Conservation (phyloP, 2,329 filamentous ascomycete species). For the Penicillium sp. region DNA sequence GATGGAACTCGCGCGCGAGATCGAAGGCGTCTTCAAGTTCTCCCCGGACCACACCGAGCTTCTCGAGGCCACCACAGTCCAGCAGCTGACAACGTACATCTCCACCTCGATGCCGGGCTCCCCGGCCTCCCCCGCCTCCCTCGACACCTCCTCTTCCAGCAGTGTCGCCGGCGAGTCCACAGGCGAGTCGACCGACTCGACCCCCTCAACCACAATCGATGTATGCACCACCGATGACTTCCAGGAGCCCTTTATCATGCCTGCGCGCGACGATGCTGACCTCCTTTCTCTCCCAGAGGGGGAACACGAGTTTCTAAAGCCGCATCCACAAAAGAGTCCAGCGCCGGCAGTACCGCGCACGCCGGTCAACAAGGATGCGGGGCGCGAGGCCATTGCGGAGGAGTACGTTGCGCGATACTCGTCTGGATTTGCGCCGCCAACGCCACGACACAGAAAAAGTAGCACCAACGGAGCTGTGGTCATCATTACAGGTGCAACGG, state of each 20-base stretch:
- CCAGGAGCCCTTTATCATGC: slow-evolving; percentile 1
- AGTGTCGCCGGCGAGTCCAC: neutral
- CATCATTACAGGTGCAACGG: slow-evolving; percentile 48
- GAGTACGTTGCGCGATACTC: slow-evolving; percentile 5
- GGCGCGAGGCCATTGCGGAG: neutral
- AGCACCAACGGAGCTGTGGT: slow-evolving; percentile 27
- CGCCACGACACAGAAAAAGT: neutral
- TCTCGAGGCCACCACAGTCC: slow-evolving; percentile 11
- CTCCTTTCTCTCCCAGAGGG: neutral
- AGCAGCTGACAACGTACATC: slow-evolving; percentile 12
- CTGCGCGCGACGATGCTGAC: neutral
- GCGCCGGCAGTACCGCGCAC: too few relatives aligned
- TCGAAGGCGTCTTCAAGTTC: slow-evolving; percentile 11
- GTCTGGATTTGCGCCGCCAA: neutral
- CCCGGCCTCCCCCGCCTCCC: neutral
- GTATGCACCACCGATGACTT: neutral
- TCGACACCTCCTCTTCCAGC: neutral
- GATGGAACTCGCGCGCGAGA: slow-evolving; percentile 19
- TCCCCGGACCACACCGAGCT: slow-evolving; percentile 3
- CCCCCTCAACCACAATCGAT: neutral
- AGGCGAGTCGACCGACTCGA: neutral
- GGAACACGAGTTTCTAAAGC: neutral
- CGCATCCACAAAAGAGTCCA: neutral
- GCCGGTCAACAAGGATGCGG: neutral
- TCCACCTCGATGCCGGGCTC: neutral